phyloP scores from a whole-genome alignment of 2,329 filamentous ascomycete genomes.

The Cladosporium sp. region DNA sequence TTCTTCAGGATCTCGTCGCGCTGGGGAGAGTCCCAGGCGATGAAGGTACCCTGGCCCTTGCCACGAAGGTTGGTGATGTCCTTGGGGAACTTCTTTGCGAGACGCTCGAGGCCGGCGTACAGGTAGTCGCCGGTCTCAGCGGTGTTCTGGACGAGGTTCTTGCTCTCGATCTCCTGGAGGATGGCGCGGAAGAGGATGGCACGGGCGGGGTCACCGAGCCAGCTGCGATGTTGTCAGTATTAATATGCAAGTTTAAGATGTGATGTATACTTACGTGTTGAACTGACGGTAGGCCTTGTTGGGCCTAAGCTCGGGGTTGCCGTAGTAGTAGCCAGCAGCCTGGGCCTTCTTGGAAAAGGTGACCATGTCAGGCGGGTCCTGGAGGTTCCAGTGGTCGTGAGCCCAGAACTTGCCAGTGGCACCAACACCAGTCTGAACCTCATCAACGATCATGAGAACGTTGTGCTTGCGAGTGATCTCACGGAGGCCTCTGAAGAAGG shows the following conservation, averaged over 20 bases:
- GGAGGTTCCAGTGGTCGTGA: slow-evolving; percentile 87
- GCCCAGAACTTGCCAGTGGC: slow-evolving; percentile 95
- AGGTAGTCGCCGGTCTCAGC: slow-evolving; percentile 75
- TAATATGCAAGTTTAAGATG: background rate
- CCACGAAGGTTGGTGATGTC: slow-evolving; percentile 81
- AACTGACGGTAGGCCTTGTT: slow-evolving; percentile 96
- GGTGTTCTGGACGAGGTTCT: slow-evolving; percentile 75
- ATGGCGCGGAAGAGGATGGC: slow-evolving; percentile 84
- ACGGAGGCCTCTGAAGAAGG: slow-evolving; percentile 81
- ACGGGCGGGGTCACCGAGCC: slow-evolving; percentile 89
- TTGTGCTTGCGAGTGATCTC: slow-evolving; percentile 72
- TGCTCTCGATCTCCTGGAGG: slow-evolving; percentile 71
- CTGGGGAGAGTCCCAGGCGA: slow-evolving; percentile 81
- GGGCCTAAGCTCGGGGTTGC: slow-evolving; percentile 71
- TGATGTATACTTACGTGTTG: slow-evolving; percentile 58
- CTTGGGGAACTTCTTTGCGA: slow-evolving; percentile 67
- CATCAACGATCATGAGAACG: slow-evolving; percentile 84
- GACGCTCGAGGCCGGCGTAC: slow-evolving; percentile 62
- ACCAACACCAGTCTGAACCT: slow-evolving; percentile 90
- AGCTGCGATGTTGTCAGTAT: slow-evolving; percentile 35
- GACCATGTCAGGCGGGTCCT: slow-evolving; percentile 81
- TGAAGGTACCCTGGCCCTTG: slow-evolving; percentile 84
- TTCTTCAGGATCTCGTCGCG: slow-evolving; percentile 74
- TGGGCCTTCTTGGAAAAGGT: slow-evolving; percentile 96
- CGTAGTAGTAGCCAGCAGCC: slow-evolving; percentile 88